These are phyloP conservation scores for Pelargonium nanum DNA, from an alignment of 345 rosid species.

Conservation along the genomic window DNA sequence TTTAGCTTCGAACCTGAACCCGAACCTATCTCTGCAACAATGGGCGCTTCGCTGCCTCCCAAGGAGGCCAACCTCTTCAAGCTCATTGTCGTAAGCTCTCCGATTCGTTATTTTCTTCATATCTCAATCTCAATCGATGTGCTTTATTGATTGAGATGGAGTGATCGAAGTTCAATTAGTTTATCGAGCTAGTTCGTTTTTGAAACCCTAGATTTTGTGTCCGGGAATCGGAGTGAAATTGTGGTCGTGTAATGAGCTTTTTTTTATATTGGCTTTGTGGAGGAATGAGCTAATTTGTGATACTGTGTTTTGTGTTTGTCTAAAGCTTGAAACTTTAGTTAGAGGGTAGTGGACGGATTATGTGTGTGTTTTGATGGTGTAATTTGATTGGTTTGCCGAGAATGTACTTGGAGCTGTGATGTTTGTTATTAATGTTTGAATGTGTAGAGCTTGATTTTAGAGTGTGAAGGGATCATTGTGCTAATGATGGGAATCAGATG, in stretches of 20 bases:
- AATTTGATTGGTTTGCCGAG: not conserved
- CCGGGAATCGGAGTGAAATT: not conserved
- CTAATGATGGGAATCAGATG: too few relatives aligned
- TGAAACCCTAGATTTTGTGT: not conserved
- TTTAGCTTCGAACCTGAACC: not conserved
- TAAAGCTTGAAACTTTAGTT: not conserved
- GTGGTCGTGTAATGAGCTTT: too few relatives aligned
- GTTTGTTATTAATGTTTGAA: not conserved
- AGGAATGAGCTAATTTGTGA: too few relatives aligned
- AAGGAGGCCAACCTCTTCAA: constrained; percentile 99
- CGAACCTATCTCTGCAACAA: constrained; percentile 16
- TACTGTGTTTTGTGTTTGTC: not conserved
- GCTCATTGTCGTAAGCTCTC: constrained; percentile 86
- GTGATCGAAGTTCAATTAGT: not conserved
- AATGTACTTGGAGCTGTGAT: not conserved
- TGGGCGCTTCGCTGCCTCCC: constrained; percentile 97
- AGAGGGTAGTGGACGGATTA: not conserved
- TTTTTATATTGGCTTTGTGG: not conserved
- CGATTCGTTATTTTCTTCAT: constrained; percentile 16
- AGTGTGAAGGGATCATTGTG: too few relatives aligned
- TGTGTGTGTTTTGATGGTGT: not conserved
- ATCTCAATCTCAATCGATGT: constrained; percentile 1
- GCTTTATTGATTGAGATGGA: not conserved
- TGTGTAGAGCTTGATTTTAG: not conserved
- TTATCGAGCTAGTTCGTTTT: not conserved